Percentiles rank a stretch among this genome's conserved stretches.
Conservation (phyloP, 306 rosid species). For the Rosa rugosa region DNA sequence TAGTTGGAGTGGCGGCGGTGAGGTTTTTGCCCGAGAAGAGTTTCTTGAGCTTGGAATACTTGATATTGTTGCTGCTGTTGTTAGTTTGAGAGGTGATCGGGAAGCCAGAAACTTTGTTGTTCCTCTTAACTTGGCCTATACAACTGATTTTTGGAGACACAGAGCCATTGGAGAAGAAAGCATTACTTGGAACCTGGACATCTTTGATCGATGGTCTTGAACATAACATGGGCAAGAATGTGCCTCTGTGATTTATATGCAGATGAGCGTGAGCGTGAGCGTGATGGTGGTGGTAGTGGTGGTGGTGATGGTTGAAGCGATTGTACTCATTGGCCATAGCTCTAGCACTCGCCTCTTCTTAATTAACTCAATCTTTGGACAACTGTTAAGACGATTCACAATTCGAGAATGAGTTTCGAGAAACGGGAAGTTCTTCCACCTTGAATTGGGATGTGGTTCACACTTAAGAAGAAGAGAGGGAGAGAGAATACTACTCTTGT, state of each 20-base stretch:
- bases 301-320: conserved; percentile 31
- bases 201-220: conserved; percentile 50
- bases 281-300: conserved; percentile 27
- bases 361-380: neutral
- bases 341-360: neutral
- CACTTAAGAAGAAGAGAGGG: neutral
- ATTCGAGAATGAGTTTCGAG: neutral
- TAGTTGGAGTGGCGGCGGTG: conserved; percentile 7
- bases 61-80: conserved; percentile 27
- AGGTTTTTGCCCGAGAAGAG: conserved; percentile 66
- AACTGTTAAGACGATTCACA: neutral
- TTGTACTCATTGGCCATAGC: conserved; percentile 47
- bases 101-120: conserved; percentile 64
- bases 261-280: conserved; percentile 21
- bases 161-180: conserved; percentile 46
- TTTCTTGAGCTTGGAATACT: conserved; percentile 66
- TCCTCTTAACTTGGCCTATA: conserved; percentile 93
- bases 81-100: conserved; percentile 38
- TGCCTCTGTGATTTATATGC: conserved; percentile 38
- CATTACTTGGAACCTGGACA: conserved; percentile 41
- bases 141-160: conserved; percentile 86
- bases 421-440: no score
- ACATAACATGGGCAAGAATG: conserved; percentile 86
- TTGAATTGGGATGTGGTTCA: no score
- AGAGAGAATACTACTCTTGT: conserved; percentile 15